Evolutionary conservation across 2,329 filamentous ascomycete species (phyloP), one percentile per base, ranked within the genome.

Genomic region (Stagonosporopsis cucurbitacearum): DNA sequence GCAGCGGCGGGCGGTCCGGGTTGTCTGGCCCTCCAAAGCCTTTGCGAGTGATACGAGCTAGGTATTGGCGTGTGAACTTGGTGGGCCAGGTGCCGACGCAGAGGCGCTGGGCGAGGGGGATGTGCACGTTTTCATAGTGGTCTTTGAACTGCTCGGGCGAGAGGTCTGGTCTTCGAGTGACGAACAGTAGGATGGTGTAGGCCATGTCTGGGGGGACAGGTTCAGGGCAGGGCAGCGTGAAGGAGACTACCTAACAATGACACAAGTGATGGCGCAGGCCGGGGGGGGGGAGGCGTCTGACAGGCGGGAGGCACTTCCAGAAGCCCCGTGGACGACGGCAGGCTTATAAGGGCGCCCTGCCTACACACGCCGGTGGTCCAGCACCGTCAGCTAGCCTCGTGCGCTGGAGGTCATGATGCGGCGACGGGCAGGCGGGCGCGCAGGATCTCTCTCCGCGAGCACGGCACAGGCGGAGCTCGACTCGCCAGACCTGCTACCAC

Each of bases 11-110:
- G 30, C 59, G 54, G 49, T 69, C 64, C 1, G 57, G 59, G 40
- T 70, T 70, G 9, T 63, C 59, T 30, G 65, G 61, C 2, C 62
- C 63, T 8, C 67, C 68, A 39, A 68, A 73, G 7, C 68, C 68
- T 48, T 64, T 63, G 13, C 67, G 60, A 2, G 52, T 57, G 37
- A 63, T 64, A 35, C 68, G 64, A 19, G 66, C 68, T 9, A 72
- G 47, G 25, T 71, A 73, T 28, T 57, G 68, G 36, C 69, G 66
- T n/a, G 54, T 63, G 51, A 67, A 63, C 6, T 45, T 36, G 25
- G 57, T 47, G 6, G 67, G 69, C 59, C 68, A 71, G 36, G 50
- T 41, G 25, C 23, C 57, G 7, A 43, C 41, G 39, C 61, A 54
- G 22, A 71, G 54, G 1, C 63, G 64, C 43, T 66, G 52, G 4